Evolutionary conservation across 2,329 filamentous ascomycete genomes (phyloP).

Genomic region (Trichoderma arundinaceum): DNA sequence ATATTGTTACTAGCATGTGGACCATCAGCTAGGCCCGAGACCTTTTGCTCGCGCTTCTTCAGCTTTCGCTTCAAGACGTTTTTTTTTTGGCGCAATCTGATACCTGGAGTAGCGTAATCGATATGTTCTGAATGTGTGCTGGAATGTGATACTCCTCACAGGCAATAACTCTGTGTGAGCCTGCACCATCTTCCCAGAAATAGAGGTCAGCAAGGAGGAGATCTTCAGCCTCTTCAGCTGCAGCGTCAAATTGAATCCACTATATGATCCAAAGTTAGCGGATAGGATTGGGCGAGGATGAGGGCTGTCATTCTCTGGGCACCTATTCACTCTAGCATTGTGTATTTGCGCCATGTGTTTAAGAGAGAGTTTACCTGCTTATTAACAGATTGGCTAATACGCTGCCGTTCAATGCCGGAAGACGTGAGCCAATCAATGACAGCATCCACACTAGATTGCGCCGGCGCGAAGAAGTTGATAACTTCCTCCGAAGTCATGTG

Average conservation of each 20-base stretch:
- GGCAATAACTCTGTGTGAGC: slow-evolving; percentile 43
- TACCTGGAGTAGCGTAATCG: slow-evolving; percentile 12
- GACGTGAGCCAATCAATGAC: slow-evolving; percentile 59
- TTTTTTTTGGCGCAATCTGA: neutral
- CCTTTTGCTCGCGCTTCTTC: neutral
- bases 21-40: neutral
- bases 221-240: slow-evolving; percentile 47
- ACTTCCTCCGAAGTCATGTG: slow-evolving; percentile 25
- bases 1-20: slow-evolving; percentile 5
- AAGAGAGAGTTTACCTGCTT: slow-evolving; percentile 35
- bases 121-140: slow-evolving; percentile 1
- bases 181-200: slow-evolving; percentile 50
- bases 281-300: no score
- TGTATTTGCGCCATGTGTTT: no score
- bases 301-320: no score
- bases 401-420: slow-evolving; percentile 54
- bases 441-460: slow-evolving; percentile 51
- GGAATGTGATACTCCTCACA: slow-evolving; percentile 35
- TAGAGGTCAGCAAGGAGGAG: slow-evolving; percentile 61
- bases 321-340: no score
- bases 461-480: slow-evolving; percentile 38
- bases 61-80: slow-evolving; percentile 1
- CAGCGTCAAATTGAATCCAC: slow-evolving; percentile 43
- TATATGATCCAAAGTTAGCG: neutral
- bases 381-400: slow-evolving; percentile 56